phyloP scores from a whole-genome alignment of 768 basidiomycete genomes.

The Lentinula edodes region DNA sequence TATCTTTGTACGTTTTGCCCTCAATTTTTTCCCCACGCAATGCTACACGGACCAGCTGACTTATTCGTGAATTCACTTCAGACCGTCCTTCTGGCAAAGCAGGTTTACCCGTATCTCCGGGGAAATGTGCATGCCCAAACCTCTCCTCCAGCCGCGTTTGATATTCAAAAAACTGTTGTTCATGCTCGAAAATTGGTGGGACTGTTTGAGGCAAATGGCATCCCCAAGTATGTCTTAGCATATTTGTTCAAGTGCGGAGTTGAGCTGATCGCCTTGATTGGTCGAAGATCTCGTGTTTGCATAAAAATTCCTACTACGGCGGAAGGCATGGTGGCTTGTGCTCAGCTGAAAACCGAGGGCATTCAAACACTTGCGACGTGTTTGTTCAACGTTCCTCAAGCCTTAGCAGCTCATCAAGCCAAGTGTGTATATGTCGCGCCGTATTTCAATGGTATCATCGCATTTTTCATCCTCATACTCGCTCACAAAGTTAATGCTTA shows the following conservation, averaged over 20 bases:
- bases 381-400: conserved; percentile 51
- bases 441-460: conserved; percentile 45
- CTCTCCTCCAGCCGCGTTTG: conserved; percentile 35
- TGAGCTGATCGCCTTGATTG: not conserved
- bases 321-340: conserved; percentile 45
- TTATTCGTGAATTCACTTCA: conserved; percentile 9
- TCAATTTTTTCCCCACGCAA: not conserved
- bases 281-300: conserved; percentile 40
- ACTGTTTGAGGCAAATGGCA: conserved; percentile 36
- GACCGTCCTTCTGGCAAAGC: conserved; percentile 40
- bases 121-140: conserved; percentile 42
- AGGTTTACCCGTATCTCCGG: conserved; percentile 33
- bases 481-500: not conserved
- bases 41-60: not conserved
- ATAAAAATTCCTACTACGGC: conserved; percentile 58
- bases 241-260: not conserved
- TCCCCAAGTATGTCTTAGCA: conserved; percentile 25
- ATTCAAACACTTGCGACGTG: conserved; percentile 52
- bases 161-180: conserved; percentile 33
- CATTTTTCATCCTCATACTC: conserved; percentile 3
- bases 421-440: conserved; percentile 48
- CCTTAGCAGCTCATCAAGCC: conserved; percentile 48
- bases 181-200: conserved; percentile 37
- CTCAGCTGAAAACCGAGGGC: conserved; percentile 34
- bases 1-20: conserved; percentile 25